Evolutionary conservation across 2,329 filamentous ascomycete genomes (phyloP).

Genomic region (Calycina marina): DNA sequence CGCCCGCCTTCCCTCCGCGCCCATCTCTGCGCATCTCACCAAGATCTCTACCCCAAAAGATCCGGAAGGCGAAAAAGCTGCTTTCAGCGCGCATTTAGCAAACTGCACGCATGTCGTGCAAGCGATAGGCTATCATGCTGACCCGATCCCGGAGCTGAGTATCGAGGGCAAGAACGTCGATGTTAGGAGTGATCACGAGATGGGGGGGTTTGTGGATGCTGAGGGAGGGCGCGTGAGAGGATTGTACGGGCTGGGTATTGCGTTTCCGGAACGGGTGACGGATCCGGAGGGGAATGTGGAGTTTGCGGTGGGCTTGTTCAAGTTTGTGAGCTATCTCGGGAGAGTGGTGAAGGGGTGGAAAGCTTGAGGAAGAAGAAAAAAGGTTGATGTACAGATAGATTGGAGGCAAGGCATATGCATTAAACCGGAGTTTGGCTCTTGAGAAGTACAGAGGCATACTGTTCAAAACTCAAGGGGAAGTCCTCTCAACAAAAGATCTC

Average conservation of each 20-base stretch:
- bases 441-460: too few species aligned
- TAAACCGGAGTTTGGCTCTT: too few species aligned
- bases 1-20: constrained; percentile 25
- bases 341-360: constrained; percentile 38
- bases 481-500: too few species aligned
- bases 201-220: constrained; percentile 32
- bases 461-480: too few species aligned
- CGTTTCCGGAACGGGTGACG: constrained; percentile 43
- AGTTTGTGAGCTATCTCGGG: constrained; percentile 50
- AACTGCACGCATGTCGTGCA: constrained; percentile 38
- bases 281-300: constrained; percentile 48
- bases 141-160: constrained; percentile 33
- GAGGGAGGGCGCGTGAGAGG: constrained; percentile 30
- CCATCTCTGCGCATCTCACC: constrained; percentile 16
- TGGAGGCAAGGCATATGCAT: too few species aligned
- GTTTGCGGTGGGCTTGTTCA: constrained; percentile 46
- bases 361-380: too few species aligned
- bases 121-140: constrained; percentile 41
- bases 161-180: constrained; percentile 14
- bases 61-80: constrained; percentile 27
- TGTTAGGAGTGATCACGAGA: constrained; percentile 23
- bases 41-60: constrained; percentile 15
- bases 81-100: constrained; percentile 32
- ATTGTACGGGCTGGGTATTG: constrained; percentile 46
- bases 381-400: too few species aligned